These are phyloP conservation scores for Chimonanthus salicifolius DNA, from an alignment of 164 flowering plant species.

Conservation along the genomic window DNA sequence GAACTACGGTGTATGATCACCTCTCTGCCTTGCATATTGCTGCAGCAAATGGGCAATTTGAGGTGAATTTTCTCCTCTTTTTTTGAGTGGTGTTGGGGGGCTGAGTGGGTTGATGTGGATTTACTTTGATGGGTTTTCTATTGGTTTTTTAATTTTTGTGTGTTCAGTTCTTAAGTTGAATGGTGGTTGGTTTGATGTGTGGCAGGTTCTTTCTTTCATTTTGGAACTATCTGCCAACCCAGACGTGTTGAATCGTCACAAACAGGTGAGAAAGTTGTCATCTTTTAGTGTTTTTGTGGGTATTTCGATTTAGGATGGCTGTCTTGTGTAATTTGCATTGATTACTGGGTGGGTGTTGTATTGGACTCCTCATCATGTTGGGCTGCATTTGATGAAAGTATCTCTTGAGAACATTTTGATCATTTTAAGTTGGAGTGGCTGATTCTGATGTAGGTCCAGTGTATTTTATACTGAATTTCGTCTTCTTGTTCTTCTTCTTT, in stretches of 20 bases:
- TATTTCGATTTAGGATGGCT: not conserved
- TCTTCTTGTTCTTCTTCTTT: not conserved
- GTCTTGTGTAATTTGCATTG: not conserved
- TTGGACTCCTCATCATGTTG: too few relatives aligned
- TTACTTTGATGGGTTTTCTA: not conserved
- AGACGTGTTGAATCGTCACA: conserved; percentile 75
- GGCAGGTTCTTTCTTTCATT: conserved; percentile 5
- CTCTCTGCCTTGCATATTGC: conserved; percentile 55
- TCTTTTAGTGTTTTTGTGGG: not conserved
- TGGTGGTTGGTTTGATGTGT: not conserved
- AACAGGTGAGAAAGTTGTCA: conserved; percentile 36
- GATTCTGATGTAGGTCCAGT: not conserved
- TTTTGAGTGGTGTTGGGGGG: too few relatives aligned
- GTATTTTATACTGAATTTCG: not conserved
- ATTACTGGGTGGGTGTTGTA: too few relatives aligned
- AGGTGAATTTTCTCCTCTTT: conserved; percentile 32
- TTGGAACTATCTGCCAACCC: conserved; percentile 44
- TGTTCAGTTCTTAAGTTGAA: not conserved
- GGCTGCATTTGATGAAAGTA: too few relatives aligned
- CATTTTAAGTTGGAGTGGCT: not conserved
- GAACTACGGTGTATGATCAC: conserved; percentile 24
- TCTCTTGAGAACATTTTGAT: not conserved
- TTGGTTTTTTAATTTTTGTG: not conserved
- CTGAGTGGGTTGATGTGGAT: not conserved
- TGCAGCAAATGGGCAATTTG: conserved; percentile 51